Conservation (phyloP, 2,329 filamentous ascomycete species). For the Sclerotinia glacialis region DNA sequence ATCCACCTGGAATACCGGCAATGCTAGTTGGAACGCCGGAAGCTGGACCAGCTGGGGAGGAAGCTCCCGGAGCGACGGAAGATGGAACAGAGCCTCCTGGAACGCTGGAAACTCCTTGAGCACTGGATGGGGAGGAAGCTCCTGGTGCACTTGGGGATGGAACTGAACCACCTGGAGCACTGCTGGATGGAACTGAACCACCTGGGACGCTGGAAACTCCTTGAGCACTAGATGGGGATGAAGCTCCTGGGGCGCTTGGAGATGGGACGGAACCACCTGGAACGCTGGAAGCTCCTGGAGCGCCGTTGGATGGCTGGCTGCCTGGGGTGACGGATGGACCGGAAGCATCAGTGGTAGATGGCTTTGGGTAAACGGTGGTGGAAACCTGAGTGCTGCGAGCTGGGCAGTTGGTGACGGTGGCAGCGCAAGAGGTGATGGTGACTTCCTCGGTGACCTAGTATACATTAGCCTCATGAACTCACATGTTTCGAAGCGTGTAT, state of each 20-base stretch:
- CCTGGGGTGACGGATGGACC: conserved; percentile 8
- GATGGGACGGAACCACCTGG: neutral
- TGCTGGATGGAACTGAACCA: neutral
- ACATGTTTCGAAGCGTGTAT: neutral
- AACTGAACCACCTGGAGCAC: neutral
- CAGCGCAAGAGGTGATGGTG: conserved; percentile 23
- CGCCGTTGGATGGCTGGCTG: neutral
- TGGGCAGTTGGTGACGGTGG: conserved; percentile 23
- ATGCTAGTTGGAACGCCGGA: neutral
- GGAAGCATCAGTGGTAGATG: conserved; percentile 1
- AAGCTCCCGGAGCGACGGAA: neutral
- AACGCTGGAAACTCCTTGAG: neutral
- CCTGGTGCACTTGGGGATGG: neutral
- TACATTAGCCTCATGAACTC: neutral
- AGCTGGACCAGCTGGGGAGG: neutral
- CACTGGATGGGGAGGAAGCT: no score
- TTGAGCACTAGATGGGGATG: no score
- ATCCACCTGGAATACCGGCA: no score
- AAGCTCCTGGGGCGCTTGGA: neutral
- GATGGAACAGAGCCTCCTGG: neutral
- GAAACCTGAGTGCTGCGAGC: conserved; percentile 20
- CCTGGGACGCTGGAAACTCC: neutral
- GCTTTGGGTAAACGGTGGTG: conserved; percentile 11
- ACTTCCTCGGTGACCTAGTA: conserved; percentile 20
- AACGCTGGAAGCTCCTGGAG: neutral